Percentiles rank a stretch among this genome's conserved stretches.
Conservation (phyloP, 306 rosid genomes). For the Quercus alba region DNA sequence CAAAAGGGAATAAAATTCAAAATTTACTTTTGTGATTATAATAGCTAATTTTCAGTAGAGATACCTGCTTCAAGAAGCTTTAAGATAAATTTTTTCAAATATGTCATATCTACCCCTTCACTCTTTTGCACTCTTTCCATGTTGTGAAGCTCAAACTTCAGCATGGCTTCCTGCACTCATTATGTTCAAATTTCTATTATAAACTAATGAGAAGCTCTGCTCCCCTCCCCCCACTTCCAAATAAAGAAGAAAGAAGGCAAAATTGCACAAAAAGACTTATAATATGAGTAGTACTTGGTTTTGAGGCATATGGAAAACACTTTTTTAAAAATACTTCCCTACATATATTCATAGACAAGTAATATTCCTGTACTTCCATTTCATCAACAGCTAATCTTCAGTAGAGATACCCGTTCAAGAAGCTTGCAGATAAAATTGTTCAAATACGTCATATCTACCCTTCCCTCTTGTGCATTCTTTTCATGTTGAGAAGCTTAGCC, state of each 20-base stretch:
- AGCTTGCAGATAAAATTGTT: conserved; percentile 92
- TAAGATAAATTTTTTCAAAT: conserved; percentile 81
- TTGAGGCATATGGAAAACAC: background rate
- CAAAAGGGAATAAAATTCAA: background rate
- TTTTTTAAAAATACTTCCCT: background rate
- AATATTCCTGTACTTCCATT: background rate
- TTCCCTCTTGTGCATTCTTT: conserved; percentile 81
- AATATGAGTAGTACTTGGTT: background rate
- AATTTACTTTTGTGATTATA: background rate
- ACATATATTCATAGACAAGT: conserved; percentile 4
- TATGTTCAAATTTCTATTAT: conserved; percentile 18
- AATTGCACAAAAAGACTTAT: background rate
- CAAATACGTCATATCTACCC: conserved; percentile 88
- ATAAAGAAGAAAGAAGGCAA: too few relatives aligned
- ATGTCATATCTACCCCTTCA: conserved; percentile 96
- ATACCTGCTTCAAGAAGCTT: conserved; percentile 97
- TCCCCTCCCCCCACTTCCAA: background rate
- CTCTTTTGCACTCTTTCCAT: conserved; percentile 79
- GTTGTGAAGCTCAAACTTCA: conserved; percentile 70
- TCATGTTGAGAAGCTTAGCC: conserved; percentile 71
- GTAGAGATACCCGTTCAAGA: conserved; percentile 53
- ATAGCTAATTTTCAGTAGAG: background rate
- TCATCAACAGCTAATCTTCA: background rate
- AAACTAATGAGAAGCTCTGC: background rate
- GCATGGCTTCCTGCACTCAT: conserved; percentile 62